phyloP scores from a whole-genome alignment of 2,329 filamentous ascomycete species.

The Lasiodiplodia hormozganensis region DNA sequence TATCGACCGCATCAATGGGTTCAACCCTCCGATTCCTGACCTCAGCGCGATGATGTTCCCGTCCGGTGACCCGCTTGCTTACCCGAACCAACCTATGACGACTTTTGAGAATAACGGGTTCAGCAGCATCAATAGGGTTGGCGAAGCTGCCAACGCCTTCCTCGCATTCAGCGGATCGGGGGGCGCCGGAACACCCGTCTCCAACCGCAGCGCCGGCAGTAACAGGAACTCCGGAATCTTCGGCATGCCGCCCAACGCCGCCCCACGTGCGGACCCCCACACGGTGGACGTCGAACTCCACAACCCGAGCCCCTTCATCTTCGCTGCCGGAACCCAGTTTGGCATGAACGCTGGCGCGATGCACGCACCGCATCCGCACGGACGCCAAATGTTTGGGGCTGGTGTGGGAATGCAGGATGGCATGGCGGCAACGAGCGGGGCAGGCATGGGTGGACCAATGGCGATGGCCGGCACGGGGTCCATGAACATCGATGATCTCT shows the following conservation, averaged over 20 bases:
- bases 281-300: slow-evolving; percentile 27
- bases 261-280: slow-evolving; percentile 24
- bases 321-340: slow-evolving; percentile 22
- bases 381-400: slow-evolving; percentile 11
- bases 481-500: slow-evolving; percentile 42
- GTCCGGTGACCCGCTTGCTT: slow-evolving; percentile 77
- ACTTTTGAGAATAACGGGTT: slow-evolving; percentile 53
- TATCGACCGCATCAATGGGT: slow-evolving; percentile 37
- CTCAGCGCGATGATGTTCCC: slow-evolving; percentile 83
- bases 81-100: slow-evolving; percentile 77
- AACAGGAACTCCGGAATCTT: slow-evolving; percentile 24
- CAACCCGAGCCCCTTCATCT: slow-evolving; percentile 25
- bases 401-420: slow-evolving; percentile 19
- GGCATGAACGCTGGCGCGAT: slow-evolving; percentile 19
- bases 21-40: slow-evolving; percentile 65
- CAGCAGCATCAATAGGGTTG: slow-evolving; percentile 31
- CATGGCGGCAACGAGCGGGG: slow-evolving; percentile 5
- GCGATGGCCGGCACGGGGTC: slow-evolving; percentile 12
- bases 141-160: slow-evolving; percentile 10
- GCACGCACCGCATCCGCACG: slow-evolving; percentile 28
- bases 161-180: slow-evolving; percentile 1
- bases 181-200: slow-evolving; percentile 5
- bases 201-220: not conserved
- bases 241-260: slow-evolving; percentile 18
- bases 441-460: slow-evolving; percentile 13